These are phyloP conservation scores for Huntiella bhutanensis DNA, from an alignment of 2,329 filamentous ascomycete genomes.

Conservation along the genomic window DNA sequence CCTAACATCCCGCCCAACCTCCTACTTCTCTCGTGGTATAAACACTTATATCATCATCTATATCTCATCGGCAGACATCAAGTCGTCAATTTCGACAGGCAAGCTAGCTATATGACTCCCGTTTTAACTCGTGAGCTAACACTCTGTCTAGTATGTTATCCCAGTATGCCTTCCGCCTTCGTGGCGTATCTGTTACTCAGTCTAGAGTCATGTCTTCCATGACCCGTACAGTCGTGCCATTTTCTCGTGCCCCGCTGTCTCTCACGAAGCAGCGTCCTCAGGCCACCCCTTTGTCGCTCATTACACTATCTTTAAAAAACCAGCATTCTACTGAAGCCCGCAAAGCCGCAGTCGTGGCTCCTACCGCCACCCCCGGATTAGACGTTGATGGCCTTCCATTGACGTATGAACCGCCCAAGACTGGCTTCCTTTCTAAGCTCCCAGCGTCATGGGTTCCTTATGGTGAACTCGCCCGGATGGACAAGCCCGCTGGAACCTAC, in stretches of 20 bases:
- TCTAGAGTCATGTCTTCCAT: no score
- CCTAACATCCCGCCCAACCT: no score
- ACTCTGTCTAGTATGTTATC: no score
- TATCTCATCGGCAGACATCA: no score
- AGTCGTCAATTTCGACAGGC: no score
- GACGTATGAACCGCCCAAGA: constrained; percentile 49
- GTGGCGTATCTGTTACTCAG: no score
- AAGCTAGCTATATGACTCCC: no score
- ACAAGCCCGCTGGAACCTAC: constrained; percentile 66
- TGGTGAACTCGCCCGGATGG: constrained; percentile 60
- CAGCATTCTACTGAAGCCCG: not conserved
- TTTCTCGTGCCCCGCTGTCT: not conserved
- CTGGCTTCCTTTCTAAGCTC: constrained; percentile 50
- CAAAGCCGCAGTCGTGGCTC: not conserved
- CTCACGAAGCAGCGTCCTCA: not conserved
- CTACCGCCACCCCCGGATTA: not conserved
- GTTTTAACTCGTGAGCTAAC: no score
- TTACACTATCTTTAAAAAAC: not conserved
- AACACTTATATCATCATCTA: no score
- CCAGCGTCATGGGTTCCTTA: constrained; percentile 59
- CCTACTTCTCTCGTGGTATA: no score
- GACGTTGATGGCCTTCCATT: constrained; percentile 10
- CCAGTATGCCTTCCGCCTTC: no score
- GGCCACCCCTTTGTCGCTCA: not conserved
- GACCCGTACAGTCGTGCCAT: not conserved